Evolutionary conservation across 441 rosid genomes (phyloP).

Genomic region (Eutrema salsugineum): DNA sequence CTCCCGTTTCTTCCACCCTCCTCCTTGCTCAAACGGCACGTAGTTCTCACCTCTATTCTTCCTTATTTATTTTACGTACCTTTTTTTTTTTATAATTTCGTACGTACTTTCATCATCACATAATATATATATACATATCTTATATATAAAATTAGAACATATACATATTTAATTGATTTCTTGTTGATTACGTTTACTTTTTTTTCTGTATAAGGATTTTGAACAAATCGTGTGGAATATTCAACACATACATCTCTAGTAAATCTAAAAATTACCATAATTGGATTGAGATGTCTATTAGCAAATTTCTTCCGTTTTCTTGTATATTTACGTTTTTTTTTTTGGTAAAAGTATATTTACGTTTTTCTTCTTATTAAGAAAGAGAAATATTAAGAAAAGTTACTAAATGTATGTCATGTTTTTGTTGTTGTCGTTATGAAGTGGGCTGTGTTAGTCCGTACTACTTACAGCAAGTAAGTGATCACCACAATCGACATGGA

Average conservation of each 20-base stretch:
- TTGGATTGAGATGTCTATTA: not conserved
- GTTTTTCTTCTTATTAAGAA: too few relatives aligned
- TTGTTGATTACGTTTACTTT: not conserved
- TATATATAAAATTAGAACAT: not conserved
- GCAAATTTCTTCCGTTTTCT: not conserved
- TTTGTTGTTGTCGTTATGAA: not conserved
- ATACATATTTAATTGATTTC: not conserved
- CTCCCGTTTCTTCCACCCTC: slow-evolving; percentile 37
- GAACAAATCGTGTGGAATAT: not conserved
- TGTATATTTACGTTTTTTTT: not conserved
- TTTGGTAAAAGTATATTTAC: not conserved
- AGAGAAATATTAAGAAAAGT: not conserved
- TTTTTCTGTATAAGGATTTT: not conserved
- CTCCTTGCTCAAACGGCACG: slow-evolving; percentile 57
- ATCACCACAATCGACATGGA: slow-evolving; percentile 11
- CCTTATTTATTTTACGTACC: not conserved
- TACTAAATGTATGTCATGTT: not conserved
- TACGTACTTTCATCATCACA: not conserved
- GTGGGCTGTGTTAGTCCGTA: slow-evolving; percentile 31
- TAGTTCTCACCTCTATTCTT: not conserved
- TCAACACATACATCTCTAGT: not conserved
- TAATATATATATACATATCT: not conserved
- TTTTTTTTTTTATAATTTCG: not conserved
- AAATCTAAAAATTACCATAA: not conserved
- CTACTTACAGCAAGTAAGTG: slow-evolving; percentile 25